Conservation (phyloP, 805 yeast species). For the Suhomyces sp. region DNA sequence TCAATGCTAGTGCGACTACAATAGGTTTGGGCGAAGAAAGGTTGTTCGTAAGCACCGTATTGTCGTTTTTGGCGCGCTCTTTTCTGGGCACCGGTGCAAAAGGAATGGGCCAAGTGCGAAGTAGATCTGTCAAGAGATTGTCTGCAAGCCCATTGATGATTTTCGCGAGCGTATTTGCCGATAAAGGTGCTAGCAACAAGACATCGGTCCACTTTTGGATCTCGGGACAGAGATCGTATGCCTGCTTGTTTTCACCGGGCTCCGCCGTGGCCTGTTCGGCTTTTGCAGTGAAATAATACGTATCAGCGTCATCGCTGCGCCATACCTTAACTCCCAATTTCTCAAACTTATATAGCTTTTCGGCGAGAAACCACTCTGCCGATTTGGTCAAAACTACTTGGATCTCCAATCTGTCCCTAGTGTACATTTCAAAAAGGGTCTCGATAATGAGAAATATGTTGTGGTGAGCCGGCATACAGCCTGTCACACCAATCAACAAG, state of each 20-base stretch:
- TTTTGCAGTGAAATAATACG: constrained; percentile 11
- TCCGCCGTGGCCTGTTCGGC: neutral
- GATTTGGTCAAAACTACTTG: constrained; percentile 24
- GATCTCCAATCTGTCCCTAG: constrained; percentile 19
- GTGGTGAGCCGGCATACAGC: constrained; percentile 21
- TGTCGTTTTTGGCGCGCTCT: constrained; percentile 2
- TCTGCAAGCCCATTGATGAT: constrained; percentile 23
- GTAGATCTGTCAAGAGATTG: constrained; percentile 20
- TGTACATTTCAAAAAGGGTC: constrained; percentile 21
- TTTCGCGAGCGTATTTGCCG: constrained; percentile 27
- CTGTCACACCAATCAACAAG: constrained; percentile 25
- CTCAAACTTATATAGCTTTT: constrained; percentile 19
- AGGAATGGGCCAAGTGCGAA: constrained; percentile 24
- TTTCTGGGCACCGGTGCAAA: neutral
- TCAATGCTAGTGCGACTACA: constrained; percentile 23
- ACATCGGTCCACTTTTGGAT: constrained; percentile 28
- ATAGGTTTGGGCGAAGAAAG: constrained; percentile 20
- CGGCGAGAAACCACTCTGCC: constrained; percentile 20
- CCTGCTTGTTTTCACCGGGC: neutral
- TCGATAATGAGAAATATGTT: constrained; percentile 22
- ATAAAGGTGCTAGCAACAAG: constrained; percentile 22
- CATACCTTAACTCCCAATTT: constrained; percentile 23
- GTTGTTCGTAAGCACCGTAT: constrained; percentile 17
- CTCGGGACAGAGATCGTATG: constrained; percentile 9
- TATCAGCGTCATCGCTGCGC: constrained; percentile 21